Conservation (phyloP, 169 alveolate genomes). For the Plasmodium chabaudi region DNA sequence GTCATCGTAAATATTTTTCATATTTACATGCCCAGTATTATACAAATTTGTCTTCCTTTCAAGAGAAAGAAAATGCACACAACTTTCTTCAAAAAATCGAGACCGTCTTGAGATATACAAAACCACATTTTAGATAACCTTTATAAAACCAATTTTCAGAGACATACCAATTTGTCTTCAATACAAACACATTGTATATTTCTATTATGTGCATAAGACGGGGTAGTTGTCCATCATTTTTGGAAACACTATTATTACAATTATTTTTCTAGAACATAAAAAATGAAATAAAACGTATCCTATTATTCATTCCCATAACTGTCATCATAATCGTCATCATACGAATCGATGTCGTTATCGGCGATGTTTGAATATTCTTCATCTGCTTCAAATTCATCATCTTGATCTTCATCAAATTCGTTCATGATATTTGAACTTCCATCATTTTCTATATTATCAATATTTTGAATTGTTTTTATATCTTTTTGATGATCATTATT, state of each 20-base stretch:
- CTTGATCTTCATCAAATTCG: slow-evolving; percentile 16
- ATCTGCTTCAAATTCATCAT: slow-evolving; percentile 22
- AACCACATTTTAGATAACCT: slow-evolving; percentile 21
- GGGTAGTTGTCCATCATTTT: neutral
- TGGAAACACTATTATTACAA: neutral
- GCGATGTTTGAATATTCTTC: slow-evolving; percentile 21
- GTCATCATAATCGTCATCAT: slow-evolving; percentile 61
- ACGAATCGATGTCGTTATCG: slow-evolving; percentile 53
- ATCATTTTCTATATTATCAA: slow-evolving; percentile 7
- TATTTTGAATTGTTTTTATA: slow-evolving; percentile 3
- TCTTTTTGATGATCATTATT: slow-evolving; percentile 1
- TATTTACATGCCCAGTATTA: slow-evolving; percentile 21
- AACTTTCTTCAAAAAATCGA: slow-evolving; percentile 35
- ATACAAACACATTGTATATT: too few relatives aligned
- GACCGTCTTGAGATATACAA: slow-evolving; percentile 4
- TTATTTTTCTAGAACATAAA: neutral
- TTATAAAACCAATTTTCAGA: neutral
- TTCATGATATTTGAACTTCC: neutral
- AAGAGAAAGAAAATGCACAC: neutral
- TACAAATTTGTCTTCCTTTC: slow-evolving; percentile 9
- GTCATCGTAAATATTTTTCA: slow-evolving; percentile 30
- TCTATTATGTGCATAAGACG: too few relatives aligned
- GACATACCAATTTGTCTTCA: too few relatives aligned
- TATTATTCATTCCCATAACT: too few relatives aligned
- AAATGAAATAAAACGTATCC: too few relatives aligned